These are phyloP conservation scores for Candida fluviatilis DNA, from an alignment of 805 yeast genomes.

Conservation along the genomic window DNA sequence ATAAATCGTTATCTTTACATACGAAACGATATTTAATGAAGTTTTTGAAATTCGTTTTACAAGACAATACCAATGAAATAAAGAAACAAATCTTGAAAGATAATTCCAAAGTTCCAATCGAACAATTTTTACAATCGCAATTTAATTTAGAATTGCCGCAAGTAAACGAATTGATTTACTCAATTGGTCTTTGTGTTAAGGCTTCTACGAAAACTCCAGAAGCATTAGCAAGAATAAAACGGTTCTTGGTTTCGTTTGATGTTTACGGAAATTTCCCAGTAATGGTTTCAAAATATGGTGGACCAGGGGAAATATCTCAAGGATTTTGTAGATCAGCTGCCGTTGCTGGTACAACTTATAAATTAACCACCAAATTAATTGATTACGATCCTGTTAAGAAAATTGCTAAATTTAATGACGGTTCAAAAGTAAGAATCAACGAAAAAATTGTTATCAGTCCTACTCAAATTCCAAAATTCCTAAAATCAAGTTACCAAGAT, in stretches of 20 bases:
- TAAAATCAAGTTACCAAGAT: conserved; percentile 37
- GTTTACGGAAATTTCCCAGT: conserved; percentile 95
- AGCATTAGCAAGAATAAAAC: conserved; percentile 76
- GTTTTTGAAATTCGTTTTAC: conserved; percentile 80
- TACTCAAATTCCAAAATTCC: conserved; percentile 48
- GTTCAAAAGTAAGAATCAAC: conserved; percentile 65
- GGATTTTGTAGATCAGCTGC: conserved; percentile 98
- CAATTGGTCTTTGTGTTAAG: conserved; percentile 75
- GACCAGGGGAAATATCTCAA: conserved; percentile 93
- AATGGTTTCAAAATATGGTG: conserved; percentile 87
- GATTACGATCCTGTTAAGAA: conserved; percentile 64
- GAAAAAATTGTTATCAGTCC: conserved; percentile 81
- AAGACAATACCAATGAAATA: conserved; percentile 54
- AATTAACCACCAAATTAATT: conserved; percentile 62
- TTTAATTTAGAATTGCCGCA: conserved; percentile 74
- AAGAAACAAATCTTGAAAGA: conserved; percentile 54
- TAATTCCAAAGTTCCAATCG: conserved; percentile 54
- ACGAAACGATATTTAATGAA: conserved; percentile 87
- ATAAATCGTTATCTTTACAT: conserved; percentile 67
- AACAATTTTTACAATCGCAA: conserved; percentile 53
- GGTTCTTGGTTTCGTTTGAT: conserved; percentile 81
- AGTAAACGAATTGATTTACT: conserved; percentile 75
- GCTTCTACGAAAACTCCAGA: conserved; percentile 60
- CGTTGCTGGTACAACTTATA: conserved; percentile 94
- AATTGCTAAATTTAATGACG: conserved; percentile 71